phyloP scores from a whole-genome alignment of 805 yeast species.

The Osmozyma mogii region DNA sequence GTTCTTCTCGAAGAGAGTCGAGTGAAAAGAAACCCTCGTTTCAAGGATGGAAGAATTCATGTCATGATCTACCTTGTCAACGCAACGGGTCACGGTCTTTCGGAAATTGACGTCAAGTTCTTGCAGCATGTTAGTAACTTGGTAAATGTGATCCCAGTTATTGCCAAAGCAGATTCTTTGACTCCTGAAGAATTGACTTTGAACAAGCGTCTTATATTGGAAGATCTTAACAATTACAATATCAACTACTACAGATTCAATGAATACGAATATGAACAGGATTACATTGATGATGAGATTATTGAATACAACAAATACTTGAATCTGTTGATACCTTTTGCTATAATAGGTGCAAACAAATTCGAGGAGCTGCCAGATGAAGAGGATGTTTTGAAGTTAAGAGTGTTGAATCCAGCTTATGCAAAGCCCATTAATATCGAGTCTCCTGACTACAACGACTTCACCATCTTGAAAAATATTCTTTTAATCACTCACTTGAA shows the following conservation, averaged over 20 bases:
- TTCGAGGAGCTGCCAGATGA: constrained; percentile 37
- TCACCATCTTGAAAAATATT: constrained; percentile 70
- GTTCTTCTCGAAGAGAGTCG: constrained; percentile 73
- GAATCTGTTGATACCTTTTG: constrained; percentile 58
- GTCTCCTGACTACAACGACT: constrained; percentile 71
- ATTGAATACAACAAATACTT: constrained; percentile 58
- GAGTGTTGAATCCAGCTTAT: constrained; percentile 40
- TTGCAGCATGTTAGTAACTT: constrained; percentile 33
- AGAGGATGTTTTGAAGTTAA: constrained; percentile 42
- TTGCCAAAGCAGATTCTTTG: constrained; percentile 37
- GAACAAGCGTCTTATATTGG: constrained; percentile 67
- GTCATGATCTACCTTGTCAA: constrained; percentile 40
- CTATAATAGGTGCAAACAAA: constrained; percentile 63
- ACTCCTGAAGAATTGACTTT: constrained; percentile 41
- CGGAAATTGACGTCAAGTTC: constrained; percentile 35
- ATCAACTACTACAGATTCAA: constrained; percentile 68
- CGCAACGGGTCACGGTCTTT: constrained; percentile 39
- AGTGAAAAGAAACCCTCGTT: constrained; percentile 77
- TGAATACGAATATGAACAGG: constrained; percentile 49
- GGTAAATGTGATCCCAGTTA: constrained; percentile 37
- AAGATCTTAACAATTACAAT: constrained; percentile 63
- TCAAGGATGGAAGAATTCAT: constrained; percentile 78
- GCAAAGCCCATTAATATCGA: constrained; percentile 54
- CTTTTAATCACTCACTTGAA: constrained; percentile 76
- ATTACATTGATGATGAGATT: constrained; percentile 52